These are phyloP conservation scores for Capsicum chinense DNA, from an alignment of 257 asterid species.

Conservation along the genomic window DNA sequence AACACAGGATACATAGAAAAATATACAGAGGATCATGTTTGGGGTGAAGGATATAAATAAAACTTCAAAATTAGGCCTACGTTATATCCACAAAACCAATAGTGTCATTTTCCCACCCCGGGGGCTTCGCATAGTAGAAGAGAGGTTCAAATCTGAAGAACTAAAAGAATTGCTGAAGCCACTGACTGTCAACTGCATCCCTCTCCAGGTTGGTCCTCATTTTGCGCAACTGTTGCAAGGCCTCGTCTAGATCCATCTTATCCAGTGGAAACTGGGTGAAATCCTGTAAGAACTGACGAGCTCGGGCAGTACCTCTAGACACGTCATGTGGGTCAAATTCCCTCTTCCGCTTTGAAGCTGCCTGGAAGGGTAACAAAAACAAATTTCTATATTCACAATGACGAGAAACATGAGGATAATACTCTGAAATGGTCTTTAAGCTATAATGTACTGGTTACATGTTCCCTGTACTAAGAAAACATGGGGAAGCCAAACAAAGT, in stretches of 20 bases:
- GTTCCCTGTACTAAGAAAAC: neutral
- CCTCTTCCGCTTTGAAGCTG: constrained; percentile 66
- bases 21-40: constrained; percentile 5
- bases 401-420: neutral
- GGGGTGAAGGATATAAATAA: neutral
- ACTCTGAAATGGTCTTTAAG: neutral
- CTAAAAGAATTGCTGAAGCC: constrained; percentile 84
- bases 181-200: constrained; percentile 60
- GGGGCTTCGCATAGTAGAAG: constrained; percentile 20
- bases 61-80: neutral
- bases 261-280: constrained; percentile 80
- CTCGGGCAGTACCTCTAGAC: constrained; percentile 68
- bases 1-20: neutral
- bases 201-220: constrained; percentile 69
- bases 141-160: constrained; percentile 17
- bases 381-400: neutral
- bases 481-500: neutral
- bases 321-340: constrained; percentile 63
- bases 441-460: neutral
- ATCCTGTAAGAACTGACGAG: constrained; percentile 77
- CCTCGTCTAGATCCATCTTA: constrained; percentile 66
- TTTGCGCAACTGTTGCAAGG: constrained; percentile 52
- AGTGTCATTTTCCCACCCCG: neutral
- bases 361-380: constrained; percentile 44
- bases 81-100: neutral